These are phyloP conservation scores for Fusarium mundagurra DNA, from an alignment of 2,329 filamentous ascomycete genomes.

Conservation along the genomic window DNA sequence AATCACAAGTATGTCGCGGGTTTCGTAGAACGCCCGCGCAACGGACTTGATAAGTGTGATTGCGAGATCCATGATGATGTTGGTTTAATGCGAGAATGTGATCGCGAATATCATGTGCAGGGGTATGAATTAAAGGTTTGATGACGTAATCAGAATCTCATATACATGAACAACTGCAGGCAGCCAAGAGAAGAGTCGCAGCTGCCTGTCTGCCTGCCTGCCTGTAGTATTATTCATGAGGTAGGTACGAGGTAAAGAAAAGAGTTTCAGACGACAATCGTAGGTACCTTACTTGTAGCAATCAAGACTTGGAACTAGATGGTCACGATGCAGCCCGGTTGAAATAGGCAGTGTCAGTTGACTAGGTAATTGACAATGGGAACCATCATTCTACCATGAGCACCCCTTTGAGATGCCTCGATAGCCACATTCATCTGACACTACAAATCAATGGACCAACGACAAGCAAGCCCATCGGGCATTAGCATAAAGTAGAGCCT, in stretches of 20 bases:
- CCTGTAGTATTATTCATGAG: background rate
- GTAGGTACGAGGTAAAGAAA: background rate
- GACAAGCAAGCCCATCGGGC: background rate
- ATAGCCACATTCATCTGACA: background rate
- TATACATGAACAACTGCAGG: background rate
- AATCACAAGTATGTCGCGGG: slow-evolving; percentile 83
- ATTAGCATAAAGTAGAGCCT: background rate
- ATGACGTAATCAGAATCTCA: background rate
- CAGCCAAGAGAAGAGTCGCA: background rate
- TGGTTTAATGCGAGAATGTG: slow-evolving; percentile 4
- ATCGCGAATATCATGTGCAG: background rate
- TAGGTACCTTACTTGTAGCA: background rate
- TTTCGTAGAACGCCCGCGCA: slow-evolving; percentile 86
- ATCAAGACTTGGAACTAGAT: background rate
- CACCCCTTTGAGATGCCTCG: background rate
- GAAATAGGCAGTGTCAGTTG: background rate
- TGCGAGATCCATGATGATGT: slow-evolving; percentile 60
- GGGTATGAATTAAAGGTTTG: background rate
- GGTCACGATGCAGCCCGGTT: background rate
- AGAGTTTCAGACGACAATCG: background rate
- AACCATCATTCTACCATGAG: background rate
- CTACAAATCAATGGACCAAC: background rate
- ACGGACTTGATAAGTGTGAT: slow-evolving; percentile 86
- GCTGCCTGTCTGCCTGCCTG: background rate
- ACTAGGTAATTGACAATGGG: background rate